Percentiles rank a stretch among this genome's conserved stretches.
Conservation (phyloP, 768 basidiomycete species). For the Podaxis sp. region DNA sequence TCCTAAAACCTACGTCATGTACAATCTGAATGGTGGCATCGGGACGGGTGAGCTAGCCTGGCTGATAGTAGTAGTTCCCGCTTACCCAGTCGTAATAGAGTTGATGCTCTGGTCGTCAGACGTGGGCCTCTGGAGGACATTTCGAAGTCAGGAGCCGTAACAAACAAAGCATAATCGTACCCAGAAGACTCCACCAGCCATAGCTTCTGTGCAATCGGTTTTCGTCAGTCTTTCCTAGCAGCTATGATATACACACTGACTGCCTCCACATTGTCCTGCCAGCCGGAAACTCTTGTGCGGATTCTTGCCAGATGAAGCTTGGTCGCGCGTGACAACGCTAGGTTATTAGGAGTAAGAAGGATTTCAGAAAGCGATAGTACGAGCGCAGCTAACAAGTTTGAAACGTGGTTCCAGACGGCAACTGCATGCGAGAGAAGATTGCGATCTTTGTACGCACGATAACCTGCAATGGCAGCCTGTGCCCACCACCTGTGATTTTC, state of each 20-base stretch:
- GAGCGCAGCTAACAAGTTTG: slow-evolving; percentile 37
- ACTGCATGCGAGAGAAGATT: slow-evolving; percentile 43
- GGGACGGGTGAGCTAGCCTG: neutral
- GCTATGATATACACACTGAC: slow-evolving; percentile 25
- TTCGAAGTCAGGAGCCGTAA: neutral
- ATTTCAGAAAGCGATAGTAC: neutral
- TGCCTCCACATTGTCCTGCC: slow-evolving; percentile 41
- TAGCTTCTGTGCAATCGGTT: slow-evolving; percentile 32
- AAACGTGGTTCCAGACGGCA: slow-evolving; percentile 50
- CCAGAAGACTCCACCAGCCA: slow-evolving; percentile 60
- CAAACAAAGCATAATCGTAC: slow-evolving; percentile 24
- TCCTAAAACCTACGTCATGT: slow-evolving; percentile 33
- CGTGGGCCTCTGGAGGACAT: slow-evolving; percentile 37
- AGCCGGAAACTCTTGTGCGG: slow-evolving; percentile 43
- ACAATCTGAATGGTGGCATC: slow-evolving; percentile 28
- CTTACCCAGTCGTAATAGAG: slow-evolving; percentile 52
- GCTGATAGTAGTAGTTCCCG: neutral
- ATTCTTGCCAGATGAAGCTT: slow-evolving; percentile 36
- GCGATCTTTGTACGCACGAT: slow-evolving; percentile 44
- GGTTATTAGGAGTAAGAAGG: neutral
- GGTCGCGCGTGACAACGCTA: slow-evolving; percentile 43
- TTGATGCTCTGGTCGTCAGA: slow-evolving; percentile 42
- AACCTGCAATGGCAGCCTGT: slow-evolving; percentile 47
- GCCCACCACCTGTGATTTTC: slow-evolving; percentile 48
- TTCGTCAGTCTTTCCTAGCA: neutral